Conservation (phyloP, 495 filamentous ascomycete genomes). For the Stereocaulon alpinum region DNA sequence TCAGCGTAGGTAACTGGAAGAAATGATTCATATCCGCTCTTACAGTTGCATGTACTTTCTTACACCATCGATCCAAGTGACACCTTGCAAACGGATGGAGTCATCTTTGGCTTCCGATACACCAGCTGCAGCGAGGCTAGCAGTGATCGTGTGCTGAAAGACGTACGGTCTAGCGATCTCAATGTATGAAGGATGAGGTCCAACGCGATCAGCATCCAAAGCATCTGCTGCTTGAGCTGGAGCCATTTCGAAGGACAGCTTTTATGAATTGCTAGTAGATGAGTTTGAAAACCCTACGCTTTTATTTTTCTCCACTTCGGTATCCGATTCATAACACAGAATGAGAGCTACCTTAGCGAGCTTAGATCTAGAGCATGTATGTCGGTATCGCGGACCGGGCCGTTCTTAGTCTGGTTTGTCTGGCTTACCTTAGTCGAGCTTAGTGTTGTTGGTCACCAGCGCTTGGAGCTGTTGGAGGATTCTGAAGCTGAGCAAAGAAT, state of each 20-base stretch:
- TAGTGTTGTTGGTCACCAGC: too few relatives aligned
- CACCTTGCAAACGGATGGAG: constrained; percentile 58
- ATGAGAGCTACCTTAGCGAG: too few relatives aligned
- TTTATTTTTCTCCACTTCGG: too few relatives aligned
- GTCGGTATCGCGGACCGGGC: too few relatives aligned
- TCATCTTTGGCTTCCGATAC: constrained; percentile 57
- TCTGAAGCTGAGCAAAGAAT: too few relatives aligned
- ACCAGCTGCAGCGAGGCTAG: constrained; percentile 44
- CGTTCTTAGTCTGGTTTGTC: too few relatives aligned
- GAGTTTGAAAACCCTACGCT: too few relatives aligned
- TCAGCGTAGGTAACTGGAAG: constrained; percentile 14
- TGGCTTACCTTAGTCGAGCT: too few relatives aligned
- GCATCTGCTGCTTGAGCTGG: constrained; percentile 14
- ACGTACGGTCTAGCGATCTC: constrained; percentile 59
- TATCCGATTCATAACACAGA: too few relatives aligned
- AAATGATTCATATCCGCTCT: constrained; percentile 19
- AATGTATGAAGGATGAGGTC: constrained; percentile 62
- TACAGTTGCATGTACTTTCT: constrained; percentile 62
- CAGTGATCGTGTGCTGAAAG: constrained; percentile 51
- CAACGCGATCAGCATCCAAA: constrained; percentile 27
- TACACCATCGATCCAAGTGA: constrained; percentile 72
- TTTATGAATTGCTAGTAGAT: not conserved
- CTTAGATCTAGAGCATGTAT: too few relatives aligned
- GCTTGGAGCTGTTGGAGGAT: too few relatives aligned
- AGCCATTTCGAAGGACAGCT: constrained; percentile 12